Evolutionary conservation across 768 basidiomycete species (phyloP).

Genomic region (Hortiboletus campestris): DNA sequence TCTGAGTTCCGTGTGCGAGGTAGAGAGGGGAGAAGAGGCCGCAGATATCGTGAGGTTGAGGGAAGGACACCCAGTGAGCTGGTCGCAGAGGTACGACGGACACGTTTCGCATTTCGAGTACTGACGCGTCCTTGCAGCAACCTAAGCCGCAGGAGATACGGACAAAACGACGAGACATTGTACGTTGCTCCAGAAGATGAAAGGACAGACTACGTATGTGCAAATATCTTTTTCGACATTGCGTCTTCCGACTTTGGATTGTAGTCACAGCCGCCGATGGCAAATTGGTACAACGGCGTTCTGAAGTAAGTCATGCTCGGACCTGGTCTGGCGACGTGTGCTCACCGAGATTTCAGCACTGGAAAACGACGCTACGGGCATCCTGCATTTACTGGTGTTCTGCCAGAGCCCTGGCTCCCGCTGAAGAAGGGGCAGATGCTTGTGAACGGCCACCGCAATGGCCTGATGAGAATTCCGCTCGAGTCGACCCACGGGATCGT

Average conservation of each 20-base stretch:
- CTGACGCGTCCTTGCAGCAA: conserved; percentile 48
- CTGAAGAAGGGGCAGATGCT: conserved; percentile 79
- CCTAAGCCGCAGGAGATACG: conserved; percentile 83
- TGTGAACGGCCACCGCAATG: conserved; percentile 48
- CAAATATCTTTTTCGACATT: background rate
- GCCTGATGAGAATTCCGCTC: conserved; percentile 36
- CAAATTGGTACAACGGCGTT: conserved; percentile 90
- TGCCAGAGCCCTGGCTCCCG: conserved; percentile 94
- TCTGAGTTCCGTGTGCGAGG: conserved; percentile 83
- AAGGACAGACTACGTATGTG: conserved; percentile 79
- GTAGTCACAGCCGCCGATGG: conserved; percentile 95
- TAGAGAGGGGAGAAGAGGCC: conserved; percentile 84
- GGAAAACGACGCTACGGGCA: conserved; percentile 93
- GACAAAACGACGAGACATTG: conserved; percentile 88
- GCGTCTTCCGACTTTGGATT: conserved; percentile 7
- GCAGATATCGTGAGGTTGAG: conserved; percentile 72
- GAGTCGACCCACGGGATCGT: conserved; percentile 68
- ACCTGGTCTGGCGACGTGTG: background rate
- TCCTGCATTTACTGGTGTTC: conserved; percentile 88
- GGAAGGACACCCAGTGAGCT: conserved; percentile 82
- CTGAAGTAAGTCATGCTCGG: conserved; percentile 59
- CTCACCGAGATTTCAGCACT: conserved; percentile 51
- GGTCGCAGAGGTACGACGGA: conserved; percentile 72
- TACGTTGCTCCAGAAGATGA: conserved; percentile 96
- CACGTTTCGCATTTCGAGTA: background rate